Conservation (phyloP, 2,329 filamentous ascomycete genomes). For the Paecilomyces variotii region DNA sequence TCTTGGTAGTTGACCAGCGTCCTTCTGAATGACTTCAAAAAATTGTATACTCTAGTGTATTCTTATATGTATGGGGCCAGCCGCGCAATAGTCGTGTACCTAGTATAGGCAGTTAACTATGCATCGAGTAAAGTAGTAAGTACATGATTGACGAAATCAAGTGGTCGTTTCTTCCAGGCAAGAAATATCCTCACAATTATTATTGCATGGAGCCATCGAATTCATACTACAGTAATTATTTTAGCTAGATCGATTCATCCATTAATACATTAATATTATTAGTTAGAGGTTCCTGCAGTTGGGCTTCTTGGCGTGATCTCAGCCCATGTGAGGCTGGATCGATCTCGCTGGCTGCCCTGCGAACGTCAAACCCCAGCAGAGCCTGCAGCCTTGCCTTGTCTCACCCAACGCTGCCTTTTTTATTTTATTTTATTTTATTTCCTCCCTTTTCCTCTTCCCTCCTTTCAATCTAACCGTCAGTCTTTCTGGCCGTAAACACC, state of each 20-base stretch:
- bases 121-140: not conserved
- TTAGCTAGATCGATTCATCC: too few species aligned
- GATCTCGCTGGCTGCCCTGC: not conserved
- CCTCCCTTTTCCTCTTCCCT: slow-evolving; percentile 3
- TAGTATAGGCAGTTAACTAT: not conserved
- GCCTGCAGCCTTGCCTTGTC: not conserved
- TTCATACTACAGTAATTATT: too few species aligned
- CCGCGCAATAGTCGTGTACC: too few species aligned
- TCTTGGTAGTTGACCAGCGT: not conserved
- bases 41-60: too few species aligned
- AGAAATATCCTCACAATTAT: not conserved
- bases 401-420: not conserved
- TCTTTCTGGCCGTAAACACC: not conserved
- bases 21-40: not conserved
- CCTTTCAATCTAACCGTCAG: slow-evolving; percentile 4
- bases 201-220: too few species aligned
- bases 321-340: not conserved
- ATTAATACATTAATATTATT: too few species aligned
- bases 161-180: not conserved
- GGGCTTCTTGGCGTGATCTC: not conserved
- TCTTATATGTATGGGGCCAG: too few species aligned
- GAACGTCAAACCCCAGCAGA: not conserved
- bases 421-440: slow-evolving; percentile 1
- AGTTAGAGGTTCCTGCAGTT: not conserved
- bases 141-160: not conserved